Conservation (phyloP, 192 early-diverging fungal species). For the Podila epicladia region DNA sequence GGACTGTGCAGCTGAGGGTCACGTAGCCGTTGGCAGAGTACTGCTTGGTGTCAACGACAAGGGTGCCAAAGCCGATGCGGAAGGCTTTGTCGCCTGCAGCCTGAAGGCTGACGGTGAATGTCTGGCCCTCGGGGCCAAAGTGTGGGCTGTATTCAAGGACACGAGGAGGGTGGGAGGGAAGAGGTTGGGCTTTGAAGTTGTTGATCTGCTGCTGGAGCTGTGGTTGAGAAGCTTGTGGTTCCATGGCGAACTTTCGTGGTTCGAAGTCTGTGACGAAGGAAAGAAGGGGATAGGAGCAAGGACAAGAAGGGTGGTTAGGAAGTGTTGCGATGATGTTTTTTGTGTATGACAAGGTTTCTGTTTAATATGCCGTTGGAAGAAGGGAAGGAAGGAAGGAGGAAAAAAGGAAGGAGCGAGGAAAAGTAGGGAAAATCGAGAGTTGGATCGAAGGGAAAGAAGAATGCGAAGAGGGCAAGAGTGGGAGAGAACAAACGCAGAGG, state of each 20-base stretch:
- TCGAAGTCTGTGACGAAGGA: neutral
- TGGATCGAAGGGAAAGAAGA: neutral
- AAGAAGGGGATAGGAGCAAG: neutral
- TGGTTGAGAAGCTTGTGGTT: neutral
- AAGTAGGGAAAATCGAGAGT: constrained; percentile 6
- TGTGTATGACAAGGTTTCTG: too few species aligned
- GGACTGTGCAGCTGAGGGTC: constrained; percentile 54
- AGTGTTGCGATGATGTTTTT: too few species aligned
- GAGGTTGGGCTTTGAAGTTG: constrained; percentile 11
- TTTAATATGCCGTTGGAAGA: too few species aligned
- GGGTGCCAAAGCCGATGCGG: constrained; percentile 57
- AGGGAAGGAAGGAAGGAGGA: constrained; percentile 1
- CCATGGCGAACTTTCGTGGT: neutral
- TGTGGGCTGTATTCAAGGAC: constrained; percentile 56
- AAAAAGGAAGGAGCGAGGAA: neutral
- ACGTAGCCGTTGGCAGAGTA: constrained; percentile 53
- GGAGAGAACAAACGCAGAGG: neutral
- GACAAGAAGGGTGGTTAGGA: too few species aligned
- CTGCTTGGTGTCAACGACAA: constrained; percentile 64
- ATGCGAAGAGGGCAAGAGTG: neutral
- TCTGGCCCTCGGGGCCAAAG: constrained; percentile 41
- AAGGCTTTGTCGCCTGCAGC: constrained; percentile 27
- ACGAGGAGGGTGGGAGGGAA: constrained; percentile 38
- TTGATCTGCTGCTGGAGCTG: neutral
- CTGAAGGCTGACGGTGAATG: constrained; percentile 52